Base-by-base conservation (phyloP, 139 green algal species). In the Micractinium conductrix region DNA sequence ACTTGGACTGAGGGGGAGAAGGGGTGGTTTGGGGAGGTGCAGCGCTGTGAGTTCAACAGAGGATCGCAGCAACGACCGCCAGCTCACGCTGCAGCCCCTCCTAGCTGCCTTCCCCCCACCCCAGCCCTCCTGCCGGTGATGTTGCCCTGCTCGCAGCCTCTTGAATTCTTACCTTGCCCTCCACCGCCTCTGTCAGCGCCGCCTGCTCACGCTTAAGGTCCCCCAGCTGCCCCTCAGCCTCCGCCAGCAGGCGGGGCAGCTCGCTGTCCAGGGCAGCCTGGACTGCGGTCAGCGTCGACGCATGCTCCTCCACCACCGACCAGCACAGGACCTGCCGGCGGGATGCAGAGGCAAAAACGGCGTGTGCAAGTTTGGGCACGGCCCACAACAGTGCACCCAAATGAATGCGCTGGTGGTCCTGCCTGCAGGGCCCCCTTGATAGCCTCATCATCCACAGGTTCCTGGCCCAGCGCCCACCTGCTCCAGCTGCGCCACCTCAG, bases 401-500 rank as follows among this genome's bases (percentile, higher is more conserved):
- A n/a, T n/a, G n/a, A n/a, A n/a, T n/a, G n/a, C n/a, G n/a, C n/a
- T n/a, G n/a, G n/a, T n/a, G n/a, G n/a, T n/a, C n/a, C n/a, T n/a
- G n/a, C n/a, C n/a, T n/a, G n/a, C n/a, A n/a, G n/a, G n/a, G n/a
- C n/a, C n/a, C n/a, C n/a, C n/a, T n/a, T n/a, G n/a, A n/a, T n/a
- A n/a, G n/a, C n/a, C n/a, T n/a, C n/a, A n/a, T n/a, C n/a, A n/a
- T n/a, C n/a, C n/a, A n/a, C n/a, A n/a, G n/a, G n/a, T n/a, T n/a
- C n/a, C n/a, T n/a, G n/a, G n/a, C n/a, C n/a, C n/a, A n/a, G n/a
- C n/a, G n/a, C n/a, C n/a, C n/a, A n/a, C n/a, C n/a, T n/a, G n/a
- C n/a, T 83, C 74, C 7, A 76, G 60, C 33, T 84, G 70, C 60
- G 68, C 58, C 28, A 90, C 37, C 63, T 84, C 84, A 35, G 58